A percentile compares a stretch with the other conserved stretches of the same genome.
These are phyloP conservation scores for Truncatella angustata DNA, from an alignment of 2,329 filamentous ascomycete species.

Conservation along the genomic window DNA sequence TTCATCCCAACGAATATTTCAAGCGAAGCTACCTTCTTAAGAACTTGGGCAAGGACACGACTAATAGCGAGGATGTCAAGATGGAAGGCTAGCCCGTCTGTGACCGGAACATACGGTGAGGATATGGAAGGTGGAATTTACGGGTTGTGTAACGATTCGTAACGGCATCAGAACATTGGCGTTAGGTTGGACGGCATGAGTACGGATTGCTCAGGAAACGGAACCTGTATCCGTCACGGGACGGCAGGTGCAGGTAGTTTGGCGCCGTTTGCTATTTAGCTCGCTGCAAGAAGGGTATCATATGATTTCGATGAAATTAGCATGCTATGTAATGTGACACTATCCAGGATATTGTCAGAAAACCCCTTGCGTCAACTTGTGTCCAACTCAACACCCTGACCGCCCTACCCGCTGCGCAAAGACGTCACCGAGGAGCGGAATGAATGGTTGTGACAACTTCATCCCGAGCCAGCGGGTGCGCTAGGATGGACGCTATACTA, in stretches of 20 bases:
- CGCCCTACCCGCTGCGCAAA: background rate
- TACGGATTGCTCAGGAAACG: background rate
- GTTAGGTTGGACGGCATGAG: constrained; percentile 7
- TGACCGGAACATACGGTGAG: background rate
- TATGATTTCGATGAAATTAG: background rate
- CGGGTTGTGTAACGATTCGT: background rate
- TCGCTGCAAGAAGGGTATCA: constrained; percentile 3
- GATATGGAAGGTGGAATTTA: background rate
- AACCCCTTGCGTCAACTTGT: background rate
- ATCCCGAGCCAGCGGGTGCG: background rate
- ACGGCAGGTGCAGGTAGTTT: background rate
- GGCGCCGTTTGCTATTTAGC: background rate
- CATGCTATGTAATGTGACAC: background rate
- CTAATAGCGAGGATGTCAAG: constrained; percentile 49
- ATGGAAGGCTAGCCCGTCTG: constrained; percentile 46
- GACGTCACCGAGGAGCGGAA: background rate
- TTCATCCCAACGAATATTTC: constrained; percentile 98
- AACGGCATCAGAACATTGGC: background rate
- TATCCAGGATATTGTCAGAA: background rate
- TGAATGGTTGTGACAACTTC: background rate
- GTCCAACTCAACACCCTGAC: background rate
- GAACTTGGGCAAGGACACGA: constrained; percentile 57
- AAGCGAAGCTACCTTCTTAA: constrained; percentile 90
- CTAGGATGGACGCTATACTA: background rate
- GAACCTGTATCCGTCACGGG: background rate